Conservation (phyloP, 495 filamentous ascomycete species). For the Aspergillus sclerotiicarbonarius region DNA sequence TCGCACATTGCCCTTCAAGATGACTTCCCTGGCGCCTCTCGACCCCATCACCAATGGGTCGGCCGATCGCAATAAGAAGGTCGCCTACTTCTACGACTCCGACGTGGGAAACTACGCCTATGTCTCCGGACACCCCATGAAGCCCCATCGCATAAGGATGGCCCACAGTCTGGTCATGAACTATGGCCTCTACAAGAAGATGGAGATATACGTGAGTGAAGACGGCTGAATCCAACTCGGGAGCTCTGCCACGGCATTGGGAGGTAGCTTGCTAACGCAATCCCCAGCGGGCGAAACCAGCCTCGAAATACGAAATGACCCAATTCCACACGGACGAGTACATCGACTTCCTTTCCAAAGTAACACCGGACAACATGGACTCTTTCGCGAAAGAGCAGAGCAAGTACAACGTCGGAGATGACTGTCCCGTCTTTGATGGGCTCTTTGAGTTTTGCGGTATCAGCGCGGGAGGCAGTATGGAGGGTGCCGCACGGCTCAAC, state of each 20-base stretch:
- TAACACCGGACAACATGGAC: constrained; percentile 99
- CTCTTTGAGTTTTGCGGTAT: constrained; percentile 98
- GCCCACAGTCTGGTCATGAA: constrained; percentile 98
- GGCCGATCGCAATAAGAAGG: constrained; percentile 63
- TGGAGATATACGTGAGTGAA: constrained; percentile 96
- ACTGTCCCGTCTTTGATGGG: constrained; percentile 97
- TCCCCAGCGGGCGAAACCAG: constrained; percentile 90
- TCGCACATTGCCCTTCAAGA: constrained; percentile 18
- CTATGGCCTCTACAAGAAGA: constrained; percentile 95
- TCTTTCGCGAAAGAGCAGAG: constrained; percentile 85
- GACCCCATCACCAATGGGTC: constrained; percentile 51
- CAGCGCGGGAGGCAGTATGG: constrained; percentile 95
- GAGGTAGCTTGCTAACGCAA: constrained; percentile 24
- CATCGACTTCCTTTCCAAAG: constrained; percentile 93
- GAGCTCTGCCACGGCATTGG: too few species aligned
- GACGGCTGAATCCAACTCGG: neutral
- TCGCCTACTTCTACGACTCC: constrained; percentile 97
- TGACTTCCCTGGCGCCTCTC: constrained; percentile 52
- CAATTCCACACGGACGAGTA: constrained; percentile 99
- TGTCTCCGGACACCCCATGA: constrained; percentile 98
- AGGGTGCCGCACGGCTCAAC: constrained; percentile 89
- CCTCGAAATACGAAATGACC: constrained; percentile 95
- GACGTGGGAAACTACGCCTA: constrained; percentile 98
- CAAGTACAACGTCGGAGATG: constrained; percentile 97
- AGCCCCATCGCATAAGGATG: constrained; percentile 96